phyloP scores from a whole-genome alignment of 1,284 basidiomycete genomes.

The Ceratobasidium sp. region DNA sequence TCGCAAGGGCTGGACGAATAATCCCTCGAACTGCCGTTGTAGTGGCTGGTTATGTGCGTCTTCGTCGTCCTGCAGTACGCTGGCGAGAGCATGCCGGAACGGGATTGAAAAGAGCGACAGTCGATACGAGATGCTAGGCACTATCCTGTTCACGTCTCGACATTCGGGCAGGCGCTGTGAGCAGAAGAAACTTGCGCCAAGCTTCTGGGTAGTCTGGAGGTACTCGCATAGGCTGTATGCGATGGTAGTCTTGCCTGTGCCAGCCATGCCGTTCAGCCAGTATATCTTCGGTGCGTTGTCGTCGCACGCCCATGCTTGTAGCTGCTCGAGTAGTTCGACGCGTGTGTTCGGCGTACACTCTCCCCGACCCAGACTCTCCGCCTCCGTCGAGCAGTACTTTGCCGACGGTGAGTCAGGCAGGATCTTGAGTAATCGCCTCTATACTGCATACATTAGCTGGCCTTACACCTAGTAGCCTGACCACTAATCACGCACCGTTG shows the following conservation, averaged over 20 bases:
- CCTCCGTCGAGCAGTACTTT: neutral
- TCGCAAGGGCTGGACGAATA: neutral
- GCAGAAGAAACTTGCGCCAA: constrained; percentile 2
- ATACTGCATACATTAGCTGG: too few species aligned
- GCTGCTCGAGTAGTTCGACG: neutral
- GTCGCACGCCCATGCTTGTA: neutral
- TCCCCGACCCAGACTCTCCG: neutral
- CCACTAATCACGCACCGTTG: neutral
- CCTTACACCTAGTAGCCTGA: too few species aligned
- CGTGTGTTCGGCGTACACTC: constrained; percentile 11
- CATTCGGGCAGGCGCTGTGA: neutral
- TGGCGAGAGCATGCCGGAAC: neutral
- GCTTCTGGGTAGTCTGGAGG: neutral
- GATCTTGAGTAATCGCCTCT: neutral
- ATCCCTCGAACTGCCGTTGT: neutral
- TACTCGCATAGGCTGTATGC: neutral
- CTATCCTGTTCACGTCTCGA: neutral
- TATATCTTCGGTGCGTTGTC: neutral
- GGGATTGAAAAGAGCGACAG: neutral
- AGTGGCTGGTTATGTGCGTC: neutral
- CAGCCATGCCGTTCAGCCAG: constrained; percentile 40
- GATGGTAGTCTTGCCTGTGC: constrained; percentile 12
- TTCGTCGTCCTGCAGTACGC: neutral
- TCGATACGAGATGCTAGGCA: neutral
- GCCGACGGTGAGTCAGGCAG: neutral